Evolutionary conservation across 148 eudicot genomes (phyloP), one percentile per base, ranked within the genome.

Genomic region (Nepenthes mirabilis): DNA sequence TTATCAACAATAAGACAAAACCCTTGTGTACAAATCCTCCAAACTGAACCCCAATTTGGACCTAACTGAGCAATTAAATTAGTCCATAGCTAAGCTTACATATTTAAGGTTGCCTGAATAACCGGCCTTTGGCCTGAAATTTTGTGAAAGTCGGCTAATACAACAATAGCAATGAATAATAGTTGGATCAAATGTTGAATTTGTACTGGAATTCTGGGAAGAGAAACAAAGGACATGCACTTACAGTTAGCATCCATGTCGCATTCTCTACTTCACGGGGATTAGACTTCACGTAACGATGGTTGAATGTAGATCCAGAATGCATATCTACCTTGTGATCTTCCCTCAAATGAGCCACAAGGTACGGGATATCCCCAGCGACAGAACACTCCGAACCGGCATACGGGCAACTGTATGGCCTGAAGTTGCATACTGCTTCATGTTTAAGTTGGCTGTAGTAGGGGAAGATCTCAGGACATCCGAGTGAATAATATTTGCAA

Each of bases 311-410:
- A 71, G 86, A 84, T 55, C 95, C 95, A 50, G 91, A 80, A 68
- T 88, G 91, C 95, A 88, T 88, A 61, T 88, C 95, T 13, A 88
- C 95, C 68, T 88, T 88, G 75, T 88, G 95, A 58, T 88, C 86
- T 63, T 88, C 95, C 67, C 83, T 73, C 70, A 88, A 68, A 74
- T 88, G 95, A 65, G 84, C 43, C 57, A 88, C 88, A 1, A 88
- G 73, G 62, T 58, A 80, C 1, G 88, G 88, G 60, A 88, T 88
- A 67, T 84, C 91, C 14, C 95, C 95, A 55, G 72, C 68, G 36
- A 69, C 78, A 11, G 91, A 80, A 65, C 95, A 88, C 65, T 88
- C 95, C 35, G 91, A 88, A 52, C 95, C 95, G 56, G 95, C 95
- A 62, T 88, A 88, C 36, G 95, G 91, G 68, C 95, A 88, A 47